Conservation (phyloP, 371 early-diverging fungal species). For the Zopfochytrium polystomum region DNA sequence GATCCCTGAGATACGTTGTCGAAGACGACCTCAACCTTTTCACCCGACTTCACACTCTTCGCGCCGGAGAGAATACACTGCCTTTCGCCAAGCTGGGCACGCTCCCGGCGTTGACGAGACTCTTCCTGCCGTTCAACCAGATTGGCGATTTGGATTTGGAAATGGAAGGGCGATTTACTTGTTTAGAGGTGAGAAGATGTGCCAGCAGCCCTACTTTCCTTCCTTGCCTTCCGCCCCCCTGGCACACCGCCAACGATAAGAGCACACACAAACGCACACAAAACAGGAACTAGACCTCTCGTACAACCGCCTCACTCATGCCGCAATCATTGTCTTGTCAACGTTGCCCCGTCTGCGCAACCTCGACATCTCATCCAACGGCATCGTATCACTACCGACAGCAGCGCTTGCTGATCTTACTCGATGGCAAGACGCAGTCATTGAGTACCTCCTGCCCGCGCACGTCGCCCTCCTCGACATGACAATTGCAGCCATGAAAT, state of each 20-base stretch:
- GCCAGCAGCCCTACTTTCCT: no score
- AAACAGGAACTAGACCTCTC: conserved; percentile 44
- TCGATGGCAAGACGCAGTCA: conserved; percentile 38
- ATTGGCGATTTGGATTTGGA: conserved; percentile 44
- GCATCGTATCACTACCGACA: conserved; percentile 30
- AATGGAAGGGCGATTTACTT: conserved; percentile 35
- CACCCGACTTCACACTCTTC: conserved; percentile 38
- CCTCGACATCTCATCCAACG: conserved; percentile 41
- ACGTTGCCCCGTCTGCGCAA: conserved; percentile 36
- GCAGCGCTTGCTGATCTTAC: conserved; percentile 18
- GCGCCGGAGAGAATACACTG: conserved; percentile 40
- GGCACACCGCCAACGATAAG: background rate
- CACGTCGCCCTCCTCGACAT: conserved; percentile 36
- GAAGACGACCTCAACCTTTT: conserved; percentile 47
- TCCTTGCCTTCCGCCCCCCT: background rate
- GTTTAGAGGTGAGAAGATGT: conserved; percentile 31
- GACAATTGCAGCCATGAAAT: background rate
- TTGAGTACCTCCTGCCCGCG: conserved; percentile 32
- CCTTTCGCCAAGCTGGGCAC: conserved; percentile 41
- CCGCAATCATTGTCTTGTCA: conserved; percentile 40
- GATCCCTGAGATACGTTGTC: conserved; percentile 37
- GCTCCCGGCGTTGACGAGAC: conserved; percentile 30
- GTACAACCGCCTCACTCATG: conserved; percentile 37
- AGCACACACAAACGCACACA: background rate
- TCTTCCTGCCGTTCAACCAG: conserved; percentile 41